A percentile compares a stretch with the other conserved stretches of the same genome.
Conservation (phyloP, 768 basidiomycete genomes). For the Mrakia frigida region DNA sequence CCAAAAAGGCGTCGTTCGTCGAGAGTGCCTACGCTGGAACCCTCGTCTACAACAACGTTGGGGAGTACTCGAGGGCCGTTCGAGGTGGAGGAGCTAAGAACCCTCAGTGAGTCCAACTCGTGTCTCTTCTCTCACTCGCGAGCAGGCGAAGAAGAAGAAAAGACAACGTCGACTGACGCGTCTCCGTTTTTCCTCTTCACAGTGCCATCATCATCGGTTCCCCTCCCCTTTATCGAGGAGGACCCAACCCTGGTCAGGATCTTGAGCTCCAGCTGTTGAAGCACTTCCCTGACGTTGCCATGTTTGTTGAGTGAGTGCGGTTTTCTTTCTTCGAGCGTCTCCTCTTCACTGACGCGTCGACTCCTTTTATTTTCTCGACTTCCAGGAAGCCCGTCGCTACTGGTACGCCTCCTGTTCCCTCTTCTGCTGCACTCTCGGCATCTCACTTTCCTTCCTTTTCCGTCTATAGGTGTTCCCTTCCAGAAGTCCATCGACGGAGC, state of each 20-base stretch:
- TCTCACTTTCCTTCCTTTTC: too few relatives aligned
- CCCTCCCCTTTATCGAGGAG: constrained; percentile 89
- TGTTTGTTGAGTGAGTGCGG: constrained; percentile 52
- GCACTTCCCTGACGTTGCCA: constrained; percentile 76
- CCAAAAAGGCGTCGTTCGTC: constrained; percentile 90
- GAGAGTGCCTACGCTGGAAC: constrained; percentile 88
- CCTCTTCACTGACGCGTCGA: too few relatives aligned
- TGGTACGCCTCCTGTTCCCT: not conserved
- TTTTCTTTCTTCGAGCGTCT: too few relatives aligned
- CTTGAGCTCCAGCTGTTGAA: constrained; percentile 83
- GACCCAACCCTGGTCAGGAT: constrained; percentile 66
- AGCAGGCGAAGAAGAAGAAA: constrained; percentile 21
- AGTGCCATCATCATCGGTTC: constrained; percentile 82
- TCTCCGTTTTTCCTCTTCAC: constrained; percentile 1
- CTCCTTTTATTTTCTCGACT: too few relatives aligned
- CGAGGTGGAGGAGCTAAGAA: constrained; percentile 48
- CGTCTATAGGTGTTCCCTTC: not conserved
- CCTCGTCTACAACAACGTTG: constrained; percentile 70
- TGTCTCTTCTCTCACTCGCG: not conserved
- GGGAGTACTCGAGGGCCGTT: constrained; percentile 66
- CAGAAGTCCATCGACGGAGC: constrained; percentile 31
- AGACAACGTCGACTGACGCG: not conserved
- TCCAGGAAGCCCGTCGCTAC: constrained; percentile 31
- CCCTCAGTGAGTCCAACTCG: constrained; percentile 49
- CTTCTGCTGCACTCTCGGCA: too few relatives aligned